Base-by-base conservation (phyloP, 169 alveolate genomes). In the Eimeria praecox region DNA sequence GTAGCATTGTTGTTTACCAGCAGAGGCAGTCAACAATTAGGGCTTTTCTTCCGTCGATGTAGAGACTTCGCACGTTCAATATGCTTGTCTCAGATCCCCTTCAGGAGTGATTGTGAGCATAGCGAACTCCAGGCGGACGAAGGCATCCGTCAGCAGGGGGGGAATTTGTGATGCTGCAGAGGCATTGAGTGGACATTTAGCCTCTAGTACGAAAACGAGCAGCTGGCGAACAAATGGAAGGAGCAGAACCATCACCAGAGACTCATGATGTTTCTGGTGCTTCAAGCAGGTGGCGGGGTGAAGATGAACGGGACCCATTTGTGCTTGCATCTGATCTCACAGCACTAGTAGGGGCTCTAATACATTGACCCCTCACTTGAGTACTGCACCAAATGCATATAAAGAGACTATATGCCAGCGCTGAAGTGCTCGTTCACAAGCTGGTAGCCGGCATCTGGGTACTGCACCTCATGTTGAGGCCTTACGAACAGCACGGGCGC, bases 241-340 rank as follows among this genome's bases (percentile, higher is more conserved):
- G n/a, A 73, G 56, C 46, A 38, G 85, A 73, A 9, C 35, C 56
- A 73, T 20, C 24, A 18, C 33, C n/a, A 20, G 56, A 16, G 40
- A 38, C 52, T 20, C 52, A 35, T 5, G 52, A 38, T 6, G 56
- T 24, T 73, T 35, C 56, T 73, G 12, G 5, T 18, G 30, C 46
- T 22, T 38, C 85, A 42, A 20, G 3, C 33, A 24, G 16, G n/a
- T 6, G 54, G 54, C 6, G 8, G 33, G 85, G 22, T 16, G 89
- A 49, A 44, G 42, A 85, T 33, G 78, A 85, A 8, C 20, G 3
- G 20, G 77, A 85, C 78, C 77, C 92, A 18, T 35, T 33, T 8
- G 33, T 24, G 46, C 73, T 56, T 3, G 56, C 75, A 30, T 77
- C 78, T 27, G 92, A 85, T 35, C 78, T 85, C 20, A 85, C 92